A percentile compares a stretch with the other conserved stretches of the same genome.
phyloP scores from a whole-genome alignment of 495 filamentous ascomycete genomes.

The Xylaria curta region DNA sequence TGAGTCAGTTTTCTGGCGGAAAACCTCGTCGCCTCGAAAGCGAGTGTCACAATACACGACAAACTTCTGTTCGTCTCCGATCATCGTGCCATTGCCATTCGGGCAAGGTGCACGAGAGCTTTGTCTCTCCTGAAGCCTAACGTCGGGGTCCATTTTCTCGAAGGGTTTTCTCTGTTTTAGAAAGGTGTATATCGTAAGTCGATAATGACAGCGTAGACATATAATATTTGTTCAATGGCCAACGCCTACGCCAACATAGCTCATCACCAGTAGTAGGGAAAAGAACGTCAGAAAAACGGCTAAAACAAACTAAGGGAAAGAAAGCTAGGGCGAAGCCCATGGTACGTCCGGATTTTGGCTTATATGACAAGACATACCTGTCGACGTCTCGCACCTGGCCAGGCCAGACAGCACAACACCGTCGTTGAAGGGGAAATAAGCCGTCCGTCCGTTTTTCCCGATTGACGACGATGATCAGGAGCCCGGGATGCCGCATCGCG shows the following conservation, averaged over 20 bases:
- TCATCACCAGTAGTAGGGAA: conserved; percentile 1
- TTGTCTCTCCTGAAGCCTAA: conserved; percentile 3
- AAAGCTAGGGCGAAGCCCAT: not conserved
- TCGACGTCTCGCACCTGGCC: not conserved
- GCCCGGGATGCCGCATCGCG: conserved; percentile 20
- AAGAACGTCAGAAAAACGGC: not conserved
- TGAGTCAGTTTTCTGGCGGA: conserved; percentile 35
- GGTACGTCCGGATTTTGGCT: not conserved
- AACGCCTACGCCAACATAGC: conserved; percentile 1
- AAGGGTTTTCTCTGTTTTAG: not conserved
- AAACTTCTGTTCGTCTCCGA: conserved; percentile 42
- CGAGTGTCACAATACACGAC: conserved; percentile 43
- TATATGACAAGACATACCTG: conserved; percentile 7
- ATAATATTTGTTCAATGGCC: conserved; percentile 6
- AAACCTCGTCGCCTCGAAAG: conserved; percentile 35
- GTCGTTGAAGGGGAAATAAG: not conserved
- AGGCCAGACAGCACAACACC: not conserved
- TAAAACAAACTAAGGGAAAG: not conserved
- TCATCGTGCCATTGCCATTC: conserved; percentile 39
- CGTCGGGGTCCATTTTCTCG: not conserved
- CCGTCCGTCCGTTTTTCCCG: not conserved
- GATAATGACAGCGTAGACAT: not conserved
- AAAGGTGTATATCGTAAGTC: not conserved
- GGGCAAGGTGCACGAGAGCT: conserved; percentile 37
- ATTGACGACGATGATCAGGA: conserved; percentile 20